Evolutionary conservation across 768 basidiomycete species (phyloP).

Genomic region (Auricularia heimuer): DNA sequence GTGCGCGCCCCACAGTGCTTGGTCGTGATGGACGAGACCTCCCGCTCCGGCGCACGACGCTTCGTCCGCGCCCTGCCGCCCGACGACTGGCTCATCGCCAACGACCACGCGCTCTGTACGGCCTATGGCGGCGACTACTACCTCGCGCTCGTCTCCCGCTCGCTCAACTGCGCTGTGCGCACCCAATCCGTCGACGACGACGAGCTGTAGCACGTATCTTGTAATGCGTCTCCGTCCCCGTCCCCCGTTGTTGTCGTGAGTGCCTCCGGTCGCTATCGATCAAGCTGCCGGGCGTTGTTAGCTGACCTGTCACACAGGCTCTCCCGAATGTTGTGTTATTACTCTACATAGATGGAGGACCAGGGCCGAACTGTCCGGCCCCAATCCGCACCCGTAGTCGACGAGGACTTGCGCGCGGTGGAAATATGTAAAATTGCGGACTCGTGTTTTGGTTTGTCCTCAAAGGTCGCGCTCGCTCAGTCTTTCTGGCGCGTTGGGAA

Average conservation of each 20-base stretch:
- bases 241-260: neutral
- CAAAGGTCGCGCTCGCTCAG: too few species aligned
- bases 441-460: neutral
- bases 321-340: too few species aligned
- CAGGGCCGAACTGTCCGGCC: too few species aligned
- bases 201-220: neutral
- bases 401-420: too few species aligned
- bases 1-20: neutral
- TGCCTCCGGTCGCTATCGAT: neutral
- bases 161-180: neutral
- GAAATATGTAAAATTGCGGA: neutral
- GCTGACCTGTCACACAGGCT: too few species aligned
- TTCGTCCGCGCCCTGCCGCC: neutral
- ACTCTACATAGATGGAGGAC: too few species aligned
- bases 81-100: neutral
- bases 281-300: neutral
- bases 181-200: neutral
- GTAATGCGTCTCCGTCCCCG: too few species aligned
- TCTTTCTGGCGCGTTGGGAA: too few species aligned
- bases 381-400: too few species aligned
- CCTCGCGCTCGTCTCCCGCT: constrained; percentile 1
- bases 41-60: neutral
- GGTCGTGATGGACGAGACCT: constrained; percentile 1
- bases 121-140: constrained; percentile 1
- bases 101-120: neutral